Base-by-base conservation (phyloP, 2,329 filamentous ascomycete species). In the Berkeleyomyces rouxiae region DNA sequence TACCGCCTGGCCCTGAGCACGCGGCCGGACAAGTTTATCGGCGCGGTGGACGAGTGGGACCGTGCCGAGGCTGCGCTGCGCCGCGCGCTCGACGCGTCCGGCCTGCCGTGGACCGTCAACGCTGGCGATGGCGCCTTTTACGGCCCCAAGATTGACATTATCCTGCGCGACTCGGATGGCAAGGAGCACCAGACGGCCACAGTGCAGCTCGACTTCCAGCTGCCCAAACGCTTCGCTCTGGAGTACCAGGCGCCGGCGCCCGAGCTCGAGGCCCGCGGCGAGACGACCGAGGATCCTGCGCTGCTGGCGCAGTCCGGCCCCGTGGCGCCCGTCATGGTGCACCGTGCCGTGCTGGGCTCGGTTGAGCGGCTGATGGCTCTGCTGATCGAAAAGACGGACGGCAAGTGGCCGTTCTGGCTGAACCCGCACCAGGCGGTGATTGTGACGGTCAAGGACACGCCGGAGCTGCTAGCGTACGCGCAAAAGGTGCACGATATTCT, bases 151-250 rank as follows among this genome's bases (percentile, higher is more conserved):
- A 95, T 95, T 67, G 90, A 95, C 70, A 87, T 95, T 53, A 83
- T 95, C 46, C 74, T 95, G 55, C 82, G 81, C 65, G 90, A 95
- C 70, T 85, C 86, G 0, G 82, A 88, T 69, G 88, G 88, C 6
- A 95, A 92, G 70, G 87, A 90, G 69, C 90, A 95, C 70, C 90
- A 95, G 71, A 88, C 90, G 2, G 90, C 89, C 2, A 95, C 90
- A 0, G 86, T 95, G 59, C 90, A 95, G 75, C 81, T 95, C 37
- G 90, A 95, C 71, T 95, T 95, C 71, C 90, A 95, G 72, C 78
- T 95, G 1, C 90, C 90, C 0, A 87, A 88, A 70, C 82, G 89
- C 10, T 95, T 95, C 70, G 82, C 82, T 55, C 76, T 95, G 43
- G 80, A 85, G 68, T 95, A 95, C 69, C 78, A 82, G 69, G 84